Evolutionary conservation across 78 protist genomes (phyloP), one percentile per base, ranked within the genome.

Genomic region (Pigoraptor vietnamica): DNA sequence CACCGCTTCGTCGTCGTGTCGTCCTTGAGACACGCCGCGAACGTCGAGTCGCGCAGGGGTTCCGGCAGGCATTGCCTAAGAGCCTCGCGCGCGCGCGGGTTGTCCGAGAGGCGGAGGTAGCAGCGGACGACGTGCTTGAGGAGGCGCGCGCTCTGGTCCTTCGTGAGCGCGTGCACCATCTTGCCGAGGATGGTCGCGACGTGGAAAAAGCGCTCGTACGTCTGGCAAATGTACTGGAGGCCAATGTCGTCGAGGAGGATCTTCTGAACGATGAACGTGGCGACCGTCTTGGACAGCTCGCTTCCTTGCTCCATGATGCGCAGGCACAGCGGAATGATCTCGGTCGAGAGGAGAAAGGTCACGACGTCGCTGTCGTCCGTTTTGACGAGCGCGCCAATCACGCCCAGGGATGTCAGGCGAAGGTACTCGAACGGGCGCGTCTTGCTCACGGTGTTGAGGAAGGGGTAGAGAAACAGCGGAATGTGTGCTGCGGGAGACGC

Each of bases 231-330:
- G 96, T 98, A 98, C 86, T 37, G 37, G 55, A 97, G 94, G n/a
- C 98, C 98, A 82, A 88, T 91, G 23, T 98, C 99, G 91, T 96
- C 98, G 2, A 97, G 92, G 6, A 99, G 93, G 35, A 99, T 99
- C 95, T 99, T 99, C 95, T 98, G 99, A 32, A 99, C 98, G 40
- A 99, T 98, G 94, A 99, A 98, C n/a, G 99, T 99, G 67, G 99
- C 99, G 32, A 94, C 99, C 2, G 99, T 99, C 91, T 98, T 98
- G 55, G 97, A 94, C 36, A 98, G 92, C 89, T 99, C 99, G 33
- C 94, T 90, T 36, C 99, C 99, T 29, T 94, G 94, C 92, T 98
- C 99, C 99, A 99, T 99, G 91, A 99, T 99, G 37, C 98, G 94
- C 39, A 99, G 96, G 93, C 99, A 98, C 89, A 99, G 94, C 81